phyloP scores from a whole-genome alignment of 768 basidiomycete genomes.

The Agaricus sinodeliciosus region DNA sequence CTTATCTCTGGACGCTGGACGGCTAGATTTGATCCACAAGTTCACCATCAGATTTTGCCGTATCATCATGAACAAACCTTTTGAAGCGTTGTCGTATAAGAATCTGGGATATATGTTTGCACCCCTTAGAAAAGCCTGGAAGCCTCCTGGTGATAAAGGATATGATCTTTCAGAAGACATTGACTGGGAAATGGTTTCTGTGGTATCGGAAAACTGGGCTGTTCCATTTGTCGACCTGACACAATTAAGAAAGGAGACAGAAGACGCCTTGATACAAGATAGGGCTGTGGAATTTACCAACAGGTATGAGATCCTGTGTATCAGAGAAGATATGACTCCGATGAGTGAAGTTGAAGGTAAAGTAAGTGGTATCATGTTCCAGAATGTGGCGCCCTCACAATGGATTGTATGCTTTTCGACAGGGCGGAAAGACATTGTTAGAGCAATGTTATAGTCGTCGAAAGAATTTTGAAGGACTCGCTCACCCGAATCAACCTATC shows the following conservation, averaged over 20 bases:
- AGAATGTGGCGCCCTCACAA: constrained; percentile 2
- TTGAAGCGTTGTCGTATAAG: constrained; percentile 40
- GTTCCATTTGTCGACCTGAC: constrained; percentile 36
- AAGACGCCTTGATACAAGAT: constrained; percentile 71
- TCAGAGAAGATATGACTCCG: constrained; percentile 67
- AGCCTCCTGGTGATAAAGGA: constrained; percentile 12
- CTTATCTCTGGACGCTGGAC: constrained; percentile 39
- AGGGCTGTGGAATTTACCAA: constrained; percentile 70
- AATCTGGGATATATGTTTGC: constrained; percentile 62
- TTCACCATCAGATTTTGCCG: constrained; percentile 65
- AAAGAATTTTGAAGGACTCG: constrained; percentile 56
- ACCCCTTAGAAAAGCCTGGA: constrained; percentile 43
- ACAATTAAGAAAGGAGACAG: constrained; percentile 36
- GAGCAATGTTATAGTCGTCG: constrained; percentile 24
- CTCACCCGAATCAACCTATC: constrained; percentile 61
- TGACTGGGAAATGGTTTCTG: constrained; percentile 55
- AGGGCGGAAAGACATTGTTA: constrained; percentile 7
- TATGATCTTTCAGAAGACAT: constrained; percentile 40
- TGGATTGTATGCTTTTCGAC: neutral
- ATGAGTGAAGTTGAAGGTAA: constrained; percentile 63
- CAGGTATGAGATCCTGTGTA: constrained; percentile 49
- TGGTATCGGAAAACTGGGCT: constrained; percentile 47
- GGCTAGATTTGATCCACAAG: constrained; percentile 40
- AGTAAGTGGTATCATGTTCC: constrained; percentile 33
- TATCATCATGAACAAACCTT: constrained; percentile 60